Evolutionary conservation across 2,329 filamentous ascomycete genomes (phyloP).

Genomic region (Pseudocercospora fuligena): DNA sequence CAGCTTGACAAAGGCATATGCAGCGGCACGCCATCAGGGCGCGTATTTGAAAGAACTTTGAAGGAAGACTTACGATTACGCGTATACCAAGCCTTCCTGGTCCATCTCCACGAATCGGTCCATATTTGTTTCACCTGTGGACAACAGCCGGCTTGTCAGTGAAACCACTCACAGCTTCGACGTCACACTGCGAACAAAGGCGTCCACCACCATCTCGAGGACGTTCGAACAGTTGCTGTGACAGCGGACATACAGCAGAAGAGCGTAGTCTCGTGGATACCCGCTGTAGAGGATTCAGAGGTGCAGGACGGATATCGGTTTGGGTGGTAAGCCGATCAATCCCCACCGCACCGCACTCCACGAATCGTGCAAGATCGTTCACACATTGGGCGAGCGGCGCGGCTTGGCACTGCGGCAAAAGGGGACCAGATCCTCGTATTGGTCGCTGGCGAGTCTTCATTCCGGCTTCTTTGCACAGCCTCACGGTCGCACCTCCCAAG

Average conservation of each 20-base stretch:
- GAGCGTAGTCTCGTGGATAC: not conserved
- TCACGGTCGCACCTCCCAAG: not conserved
- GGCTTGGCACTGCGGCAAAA: constrained; percentile 1
- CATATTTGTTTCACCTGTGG: not conserved
- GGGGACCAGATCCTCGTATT: not conserved
- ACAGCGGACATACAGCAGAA: not conserved
- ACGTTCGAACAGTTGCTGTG: not conserved
- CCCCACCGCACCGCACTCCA: constrained; percentile 5
- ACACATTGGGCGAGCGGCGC: not conserved
- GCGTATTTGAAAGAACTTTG: not conserved
- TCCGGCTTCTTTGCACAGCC: constrained; percentile 5
- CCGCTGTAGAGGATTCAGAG: not conserved
- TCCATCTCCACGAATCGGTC: constrained; percentile 2
- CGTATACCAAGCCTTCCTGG: constrained; percentile 2
- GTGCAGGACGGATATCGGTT: not conserved
- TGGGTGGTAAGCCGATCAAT: not conserved
- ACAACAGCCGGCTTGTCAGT: not conserved
- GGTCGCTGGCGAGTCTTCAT: not conserved
- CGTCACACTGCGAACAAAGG: not conserved
- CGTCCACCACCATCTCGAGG: not conserved
- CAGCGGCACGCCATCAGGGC: not conserved
- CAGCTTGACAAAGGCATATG: not conserved
- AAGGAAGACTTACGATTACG: constrained; percentile 3
- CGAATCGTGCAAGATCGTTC: not conserved
- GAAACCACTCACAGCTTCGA: not conserved